A percentile compares a stretch with the other conserved stretches of the same genome.
Conservation (phyloP, 768 basidiomycete species). For the Psilocybe sp. region DNA sequence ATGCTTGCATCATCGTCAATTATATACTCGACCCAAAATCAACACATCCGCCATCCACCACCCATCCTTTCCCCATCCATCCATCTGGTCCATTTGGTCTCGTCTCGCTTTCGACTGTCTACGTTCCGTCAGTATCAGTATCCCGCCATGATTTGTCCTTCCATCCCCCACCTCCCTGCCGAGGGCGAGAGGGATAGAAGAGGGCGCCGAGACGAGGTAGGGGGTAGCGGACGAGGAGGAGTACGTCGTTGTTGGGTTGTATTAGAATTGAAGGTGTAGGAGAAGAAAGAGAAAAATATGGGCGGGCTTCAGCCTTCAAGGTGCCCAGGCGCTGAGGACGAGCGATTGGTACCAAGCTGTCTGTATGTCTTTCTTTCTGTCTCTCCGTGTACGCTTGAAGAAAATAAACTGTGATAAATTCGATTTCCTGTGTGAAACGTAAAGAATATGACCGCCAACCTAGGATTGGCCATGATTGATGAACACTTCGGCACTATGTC, state of each 20-base stretch:
- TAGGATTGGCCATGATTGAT: too few relatives aligned
- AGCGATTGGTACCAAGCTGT: too few relatives aligned
- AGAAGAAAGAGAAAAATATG: neutral
- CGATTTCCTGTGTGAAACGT: too few relatives aligned
- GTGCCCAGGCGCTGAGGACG: too few relatives aligned
- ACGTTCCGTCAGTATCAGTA: neutral
- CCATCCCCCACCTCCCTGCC: constrained; percentile 52
- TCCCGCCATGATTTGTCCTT: constrained; percentile 59
- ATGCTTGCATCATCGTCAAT: too few relatives aligned
- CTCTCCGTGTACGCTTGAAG: too few relatives aligned
- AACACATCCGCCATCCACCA: neutral
- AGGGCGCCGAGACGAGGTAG: constrained; percentile 58
- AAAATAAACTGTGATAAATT: too few relatives aligned
- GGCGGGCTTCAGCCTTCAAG: too few relatives aligned
- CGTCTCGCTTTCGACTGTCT: constrained; percentile 10
- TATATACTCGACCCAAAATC: too few relatives aligned
- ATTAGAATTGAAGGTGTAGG: neutral
- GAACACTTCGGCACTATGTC: too few relatives aligned
- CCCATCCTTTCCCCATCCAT: constrained; percentile 14
- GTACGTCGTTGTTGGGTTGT: constrained; percentile 2
- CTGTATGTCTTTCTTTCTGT: too few relatives aligned
- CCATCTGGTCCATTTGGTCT: constrained; percentile 8
- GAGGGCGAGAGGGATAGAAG: constrained; percentile 67
- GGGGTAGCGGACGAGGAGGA: constrained; percentile 12
- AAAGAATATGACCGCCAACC: too few relatives aligned